A percentile compares a stretch with the other conserved stretches of the same genome.
Conservation (phyloP, 2,329 filamentous ascomycete genomes). For the Pyrenochaeta sp. region DNA sequence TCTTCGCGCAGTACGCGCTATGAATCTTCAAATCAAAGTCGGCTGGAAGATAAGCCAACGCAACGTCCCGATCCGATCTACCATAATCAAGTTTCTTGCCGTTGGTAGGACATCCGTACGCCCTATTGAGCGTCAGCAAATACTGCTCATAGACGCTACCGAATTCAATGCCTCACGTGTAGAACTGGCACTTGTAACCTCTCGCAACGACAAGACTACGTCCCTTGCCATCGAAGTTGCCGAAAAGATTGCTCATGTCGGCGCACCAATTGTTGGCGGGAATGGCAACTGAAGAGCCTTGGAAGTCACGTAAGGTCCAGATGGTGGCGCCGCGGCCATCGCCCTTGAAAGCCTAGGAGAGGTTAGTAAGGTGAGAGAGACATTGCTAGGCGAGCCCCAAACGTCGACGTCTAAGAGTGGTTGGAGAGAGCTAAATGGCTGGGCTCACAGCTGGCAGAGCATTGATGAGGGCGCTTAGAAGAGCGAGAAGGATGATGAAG, state of each 20-base stretch:
- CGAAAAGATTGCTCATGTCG: constrained; percentile 28
- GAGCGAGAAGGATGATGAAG: constrained; percentile 13
- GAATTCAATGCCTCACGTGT: constrained; percentile 19
- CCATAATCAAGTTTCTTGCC: not conserved
- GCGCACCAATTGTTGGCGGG: constrained; percentile 21
- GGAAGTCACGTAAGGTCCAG: constrained; percentile 13
- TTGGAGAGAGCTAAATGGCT: not conserved
- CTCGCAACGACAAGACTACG: constrained; percentile 23
- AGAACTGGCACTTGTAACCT: constrained; percentile 29
- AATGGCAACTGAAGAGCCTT: constrained; percentile 15
- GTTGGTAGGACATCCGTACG: not conserved
- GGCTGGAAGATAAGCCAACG: not conserved
- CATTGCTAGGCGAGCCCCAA: not conserved
- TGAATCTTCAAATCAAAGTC: not conserved
- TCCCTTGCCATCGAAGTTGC: constrained; percentile 22
- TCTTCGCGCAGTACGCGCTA: not conserved
- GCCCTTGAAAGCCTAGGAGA: not conserved
- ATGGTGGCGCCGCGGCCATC: constrained; percentile 20
- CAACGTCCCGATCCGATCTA: not conserved
- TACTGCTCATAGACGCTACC: not conserved
- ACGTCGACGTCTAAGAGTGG: not conserved
- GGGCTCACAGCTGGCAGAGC: constrained; percentile 11
- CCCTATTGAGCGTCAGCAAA: not conserved
- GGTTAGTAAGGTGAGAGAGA: not conserved
- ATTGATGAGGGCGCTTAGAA: constrained; percentile 17